Evolutionary conservation across 2,329 filamentous ascomycete genomes (phyloP).

Genomic region (Ophiostoma tasmaniense): DNA sequence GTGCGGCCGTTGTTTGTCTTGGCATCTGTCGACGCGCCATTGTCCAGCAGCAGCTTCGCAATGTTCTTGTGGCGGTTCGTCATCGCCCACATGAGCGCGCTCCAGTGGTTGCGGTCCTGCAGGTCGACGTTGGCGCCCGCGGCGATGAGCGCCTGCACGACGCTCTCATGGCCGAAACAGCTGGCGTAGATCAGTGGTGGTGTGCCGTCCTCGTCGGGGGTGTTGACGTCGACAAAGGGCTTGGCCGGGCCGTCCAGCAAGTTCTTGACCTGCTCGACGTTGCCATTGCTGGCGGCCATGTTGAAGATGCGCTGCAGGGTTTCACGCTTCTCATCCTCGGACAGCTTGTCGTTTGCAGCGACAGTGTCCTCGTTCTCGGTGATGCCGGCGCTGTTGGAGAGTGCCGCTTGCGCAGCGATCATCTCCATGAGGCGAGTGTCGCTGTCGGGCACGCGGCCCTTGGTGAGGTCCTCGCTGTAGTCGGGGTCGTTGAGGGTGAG

Average conservation of each 20-base stretch:
- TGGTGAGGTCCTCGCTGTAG: slow-evolving; percentile 58
- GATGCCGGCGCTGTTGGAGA: slow-evolving; percentile 50
- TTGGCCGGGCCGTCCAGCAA: slow-evolving; percentile 68
- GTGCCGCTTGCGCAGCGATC: slow-evolving; percentile 86
- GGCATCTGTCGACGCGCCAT: slow-evolving; percentile 89
- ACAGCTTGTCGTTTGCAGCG: slow-evolving; percentile 62
- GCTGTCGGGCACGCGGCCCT: slow-evolving; percentile 55
- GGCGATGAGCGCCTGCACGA: slow-evolving; percentile 74
- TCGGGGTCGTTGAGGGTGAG: slow-evolving; percentile 71
- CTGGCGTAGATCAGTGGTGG: slow-evolving; percentile 96
- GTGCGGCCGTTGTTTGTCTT: slow-evolving; percentile 91
- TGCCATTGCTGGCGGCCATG: slow-evolving; percentile 94
- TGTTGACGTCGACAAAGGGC: slow-evolving; percentile 73
- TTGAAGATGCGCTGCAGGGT: slow-evolving; percentile 81
- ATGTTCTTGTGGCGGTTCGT: slow-evolving; percentile 96
- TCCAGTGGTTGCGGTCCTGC: slow-evolving; percentile 96
- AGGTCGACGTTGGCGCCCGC: slow-evolving; percentile 84
- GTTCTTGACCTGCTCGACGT: slow-evolving; percentile 69
- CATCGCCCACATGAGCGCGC: slow-evolving; percentile 98
- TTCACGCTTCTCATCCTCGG: slow-evolving; percentile 67
- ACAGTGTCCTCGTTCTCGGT: slow-evolving; percentile 72
- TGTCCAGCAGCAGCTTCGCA: slow-evolving; percentile 83
- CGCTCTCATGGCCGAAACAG: slow-evolving; percentile 90
- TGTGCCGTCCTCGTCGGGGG: slow-evolving; percentile 86
- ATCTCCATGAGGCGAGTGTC: slow-evolving; percentile 89